Evolutionary conservation across 352 stramenopile species (phyloP).

Genomic region (Globisporangium splendens): DNA sequence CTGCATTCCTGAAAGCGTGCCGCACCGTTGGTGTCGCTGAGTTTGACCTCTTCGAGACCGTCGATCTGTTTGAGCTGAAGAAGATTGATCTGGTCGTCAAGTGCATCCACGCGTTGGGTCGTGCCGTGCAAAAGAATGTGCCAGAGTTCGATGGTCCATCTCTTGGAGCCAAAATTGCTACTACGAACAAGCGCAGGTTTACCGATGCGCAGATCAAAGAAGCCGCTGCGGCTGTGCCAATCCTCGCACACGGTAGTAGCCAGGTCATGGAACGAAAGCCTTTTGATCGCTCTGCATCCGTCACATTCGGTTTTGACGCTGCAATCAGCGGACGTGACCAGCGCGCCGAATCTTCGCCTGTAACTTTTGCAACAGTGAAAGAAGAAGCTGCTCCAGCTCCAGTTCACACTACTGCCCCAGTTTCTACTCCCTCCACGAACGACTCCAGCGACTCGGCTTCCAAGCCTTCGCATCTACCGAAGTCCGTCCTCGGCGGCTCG

Average conservation of each 20-base stretch:
- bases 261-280: constrained; percentile 60
- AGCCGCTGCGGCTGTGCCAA: constrained; percentile 46
- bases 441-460: background rate
- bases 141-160: constrained; percentile 61
- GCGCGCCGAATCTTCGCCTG: background rate
- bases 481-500: constrained; percentile 24
- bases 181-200: constrained; percentile 62
- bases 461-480: constrained; percentile 14
- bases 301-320: constrained; percentile 66
- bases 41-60: constrained; percentile 89
- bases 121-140: constrained; percentile 71
- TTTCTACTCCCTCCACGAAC: too few relatives aligned
- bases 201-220: constrained; percentile 62
- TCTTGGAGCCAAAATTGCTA: constrained; percentile 74
- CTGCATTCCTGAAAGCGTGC: constrained; percentile 75
- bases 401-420: too few relatives aligned
- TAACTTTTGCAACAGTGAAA: background rate
- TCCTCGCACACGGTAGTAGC: constrained; percentile 51
- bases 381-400: background rate
- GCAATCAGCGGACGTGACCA: constrained; percentile 25
- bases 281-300: constrained; percentile 64
- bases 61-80: constrained; percentile 88
- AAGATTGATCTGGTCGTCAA: constrained; percentile 82
- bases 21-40: constrained; percentile 80
- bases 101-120: constrained; percentile 80